Percentiles rank a stretch among this genome's conserved stretches.
Evolutionary conservation across 192 early-diverging fungal species (phyloP).

Genomic region (Cetraspora pellucida): DNA sequence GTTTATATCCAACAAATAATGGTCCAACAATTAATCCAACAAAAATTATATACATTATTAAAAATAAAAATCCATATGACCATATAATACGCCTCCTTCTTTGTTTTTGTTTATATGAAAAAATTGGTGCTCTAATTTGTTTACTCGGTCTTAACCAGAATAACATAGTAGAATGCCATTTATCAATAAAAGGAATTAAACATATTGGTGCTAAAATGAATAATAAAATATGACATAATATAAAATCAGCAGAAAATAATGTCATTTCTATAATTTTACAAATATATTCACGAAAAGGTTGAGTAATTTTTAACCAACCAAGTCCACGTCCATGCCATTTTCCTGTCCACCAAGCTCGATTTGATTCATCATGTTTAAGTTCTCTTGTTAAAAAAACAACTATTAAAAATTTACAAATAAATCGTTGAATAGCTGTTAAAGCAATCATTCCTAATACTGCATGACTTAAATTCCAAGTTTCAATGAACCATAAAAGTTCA

Average conservation of each 20-base stretch:
- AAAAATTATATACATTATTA: slow-evolving; percentile 63
- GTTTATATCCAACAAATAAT: slow-evolving; percentile 45
- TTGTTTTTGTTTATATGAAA: slow-evolving; percentile 64
- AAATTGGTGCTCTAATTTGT: slow-evolving; percentile 76
- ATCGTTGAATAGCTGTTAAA: slow-evolving; percentile 67
- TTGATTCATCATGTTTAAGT: slow-evolving; percentile 81
- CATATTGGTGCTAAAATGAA: slow-evolving; percentile 75
- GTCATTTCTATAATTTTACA: slow-evolving; percentile 87
- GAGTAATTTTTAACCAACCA: slow-evolving; percentile 61
- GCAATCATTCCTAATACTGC: slow-evolving; percentile 70
- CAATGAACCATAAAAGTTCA: slow-evolving; percentile 66
- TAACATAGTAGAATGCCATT: slow-evolving; percentile 77
- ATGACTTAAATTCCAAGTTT: slow-evolving; percentile 64
- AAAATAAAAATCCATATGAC: slow-evolving; percentile 70
- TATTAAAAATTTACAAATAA: slow-evolving; percentile 69
- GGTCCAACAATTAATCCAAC: slow-evolving; percentile 67
- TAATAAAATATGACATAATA: slow-evolving; percentile 74
- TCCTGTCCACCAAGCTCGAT: slow-evolving; percentile 87
- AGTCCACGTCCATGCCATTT: slow-evolving; percentile 78
- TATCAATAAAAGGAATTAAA: slow-evolving; percentile 72
- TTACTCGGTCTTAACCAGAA: slow-evolving; percentile 83
- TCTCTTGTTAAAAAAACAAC: slow-evolving; percentile 75
- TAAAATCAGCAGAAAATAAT: slow-evolving; percentile 77
- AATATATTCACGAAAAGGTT: slow-evolving; percentile 76
- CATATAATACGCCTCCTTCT: slow-evolving; percentile 66